These are phyloP conservation scores for Hypoxylon fuscum DNA, from an alignment of 495 filamentous ascomycete species.

Conservation along the genomic window DNA sequence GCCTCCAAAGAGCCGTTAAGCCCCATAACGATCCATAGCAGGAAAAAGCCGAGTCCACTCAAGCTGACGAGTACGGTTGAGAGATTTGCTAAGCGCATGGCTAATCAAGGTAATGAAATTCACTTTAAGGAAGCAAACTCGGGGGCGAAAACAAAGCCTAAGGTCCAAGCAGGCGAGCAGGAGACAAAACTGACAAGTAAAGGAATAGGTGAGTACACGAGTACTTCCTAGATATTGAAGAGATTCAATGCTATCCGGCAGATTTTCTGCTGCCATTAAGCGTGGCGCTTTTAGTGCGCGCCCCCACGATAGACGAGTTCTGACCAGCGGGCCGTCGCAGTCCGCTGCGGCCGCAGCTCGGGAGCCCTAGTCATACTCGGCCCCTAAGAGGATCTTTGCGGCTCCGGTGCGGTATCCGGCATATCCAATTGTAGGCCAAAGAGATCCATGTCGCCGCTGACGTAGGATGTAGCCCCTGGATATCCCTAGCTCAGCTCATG, in stretches of 20 bases:
- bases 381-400: not conserved
- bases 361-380: not conserved
- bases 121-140: not conserved
- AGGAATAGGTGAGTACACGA: not conserved
- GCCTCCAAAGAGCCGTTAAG: constrained; percentile 4
- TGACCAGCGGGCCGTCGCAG: not conserved
- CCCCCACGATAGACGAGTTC: not conserved
- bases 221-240: not conserved
- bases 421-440: not conserved
- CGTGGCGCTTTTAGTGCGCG: not conserved
- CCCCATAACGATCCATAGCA: constrained; percentile 10
- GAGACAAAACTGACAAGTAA: not conserved
- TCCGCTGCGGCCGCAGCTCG: not conserved
- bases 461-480: not conserved
- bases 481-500: not conserved
- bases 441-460: not conserved
- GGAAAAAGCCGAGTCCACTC: constrained; percentile 2
- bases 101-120: not conserved
- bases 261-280: not conserved
- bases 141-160: not conserved
- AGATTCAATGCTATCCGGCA: not conserved
- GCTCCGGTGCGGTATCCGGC: not conserved
- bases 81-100: not conserved
- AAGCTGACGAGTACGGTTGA: not conserved
- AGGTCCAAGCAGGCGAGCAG: not conserved